phyloP scores from a whole-genome alignment of 163 green algal genomes.

The Scenedesmus sp. region DNA sequence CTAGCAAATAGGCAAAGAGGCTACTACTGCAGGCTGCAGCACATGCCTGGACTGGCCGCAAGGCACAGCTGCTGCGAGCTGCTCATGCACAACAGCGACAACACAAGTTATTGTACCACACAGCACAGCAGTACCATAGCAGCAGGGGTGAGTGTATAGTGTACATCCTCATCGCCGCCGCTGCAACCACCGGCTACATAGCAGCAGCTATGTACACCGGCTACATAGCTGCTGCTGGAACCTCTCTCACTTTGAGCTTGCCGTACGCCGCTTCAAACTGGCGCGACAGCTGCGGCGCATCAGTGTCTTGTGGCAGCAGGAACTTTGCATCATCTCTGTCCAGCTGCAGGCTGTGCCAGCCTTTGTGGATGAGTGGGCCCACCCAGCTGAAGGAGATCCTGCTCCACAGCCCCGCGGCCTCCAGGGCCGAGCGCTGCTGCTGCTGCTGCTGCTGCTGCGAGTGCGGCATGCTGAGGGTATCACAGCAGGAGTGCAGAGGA shows the following conservation, averaged over 20 bases:
- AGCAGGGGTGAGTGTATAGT: not conserved
- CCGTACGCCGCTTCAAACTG: conserved; percentile 40
- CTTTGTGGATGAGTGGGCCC: conserved; percentile 37
- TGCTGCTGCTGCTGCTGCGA: not conserved
- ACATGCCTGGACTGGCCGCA: too few relatives aligned
- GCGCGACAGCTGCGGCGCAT: conserved; percentile 30
- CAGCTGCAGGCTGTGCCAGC: conserved; percentile 17
- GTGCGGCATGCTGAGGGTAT: not conserved
- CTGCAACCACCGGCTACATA: not conserved
- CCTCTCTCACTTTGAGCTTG: not conserved
- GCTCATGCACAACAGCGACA: too few relatives aligned
- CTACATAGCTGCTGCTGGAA: not conserved
- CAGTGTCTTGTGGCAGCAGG: conserved; percentile 22
- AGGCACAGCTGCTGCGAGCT: too few relatives aligned
- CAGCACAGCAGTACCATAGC: not conserved
- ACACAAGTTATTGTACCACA: too few relatives aligned
- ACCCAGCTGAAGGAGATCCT: conserved; percentile 47
- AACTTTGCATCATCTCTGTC: conserved; percentile 24
- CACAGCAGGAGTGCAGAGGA: not conserved
- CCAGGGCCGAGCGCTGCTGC: not conserved
- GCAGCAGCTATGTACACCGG: not conserved
- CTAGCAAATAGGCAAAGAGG: too few relatives aligned
- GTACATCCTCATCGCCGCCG: not conserved
- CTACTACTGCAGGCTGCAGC: too few relatives aligned
- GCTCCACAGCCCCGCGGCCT: conserved; percentile 3